A percentile compares a stretch with the other conserved stretches of the same genome.
Evolutionary conservation across 176 grass and related monocot species (phyloP).

Genomic region (Paspalum vaginatum): DNA sequence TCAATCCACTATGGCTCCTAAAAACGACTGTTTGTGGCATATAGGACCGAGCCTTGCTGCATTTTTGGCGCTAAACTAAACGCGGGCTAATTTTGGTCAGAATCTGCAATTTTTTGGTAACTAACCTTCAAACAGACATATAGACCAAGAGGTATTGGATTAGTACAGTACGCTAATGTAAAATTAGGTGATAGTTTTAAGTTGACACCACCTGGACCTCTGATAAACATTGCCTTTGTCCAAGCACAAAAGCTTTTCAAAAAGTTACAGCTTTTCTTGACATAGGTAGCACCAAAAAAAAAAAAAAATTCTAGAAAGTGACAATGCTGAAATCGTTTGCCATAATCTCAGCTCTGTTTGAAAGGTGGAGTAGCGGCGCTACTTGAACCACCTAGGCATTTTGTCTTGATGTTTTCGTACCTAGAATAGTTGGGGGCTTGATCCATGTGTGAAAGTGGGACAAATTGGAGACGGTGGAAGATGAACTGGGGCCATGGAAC

Average conservation of each 20-base stretch:
- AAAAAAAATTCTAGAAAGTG: not conserved
- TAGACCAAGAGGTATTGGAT: not conserved
- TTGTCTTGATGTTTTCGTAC: not conserved
- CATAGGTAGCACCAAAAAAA: not conserved
- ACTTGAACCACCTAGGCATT: not conserved
- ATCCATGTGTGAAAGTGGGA: not conserved
- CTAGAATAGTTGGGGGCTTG: not conserved
- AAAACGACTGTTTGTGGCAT: not conserved
- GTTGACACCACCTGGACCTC: not conserved
- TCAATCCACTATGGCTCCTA: not conserved
- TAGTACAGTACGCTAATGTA: not conserved
- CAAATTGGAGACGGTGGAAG: not conserved
- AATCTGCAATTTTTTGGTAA: not conserved
- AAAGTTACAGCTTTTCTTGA: constrained; percentile 12
- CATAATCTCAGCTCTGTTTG: not conserved
- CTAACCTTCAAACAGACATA: not conserved
- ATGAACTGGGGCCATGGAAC: not conserved
- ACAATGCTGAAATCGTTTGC: not conserved
- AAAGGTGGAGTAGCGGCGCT: not conserved
- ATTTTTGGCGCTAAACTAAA: not conserved
- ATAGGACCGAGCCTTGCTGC: too few relatives aligned
- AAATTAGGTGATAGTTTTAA: not conserved
- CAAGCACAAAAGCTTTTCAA: not conserved
- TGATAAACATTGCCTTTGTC: not conserved
- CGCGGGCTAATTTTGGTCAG: not conserved